phyloP scores from a whole-genome alignment of 805 yeast species.

The Nakazawaea ernobii region DNA sequence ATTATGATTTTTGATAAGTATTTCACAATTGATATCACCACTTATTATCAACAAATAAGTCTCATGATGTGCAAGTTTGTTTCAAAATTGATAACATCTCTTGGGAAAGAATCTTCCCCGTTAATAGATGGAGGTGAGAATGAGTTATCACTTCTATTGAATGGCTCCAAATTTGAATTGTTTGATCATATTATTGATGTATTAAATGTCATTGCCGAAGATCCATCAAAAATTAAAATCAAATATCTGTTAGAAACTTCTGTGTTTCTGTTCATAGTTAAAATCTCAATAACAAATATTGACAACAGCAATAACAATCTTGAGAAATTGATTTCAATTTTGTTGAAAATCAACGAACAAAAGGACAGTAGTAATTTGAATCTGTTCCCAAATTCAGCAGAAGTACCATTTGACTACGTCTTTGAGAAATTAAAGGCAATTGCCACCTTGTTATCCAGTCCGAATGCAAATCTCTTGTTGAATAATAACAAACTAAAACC shows the following conservation, averaged over 20 bases:
- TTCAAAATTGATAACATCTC: neutral
- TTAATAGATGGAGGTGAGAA: neutral
- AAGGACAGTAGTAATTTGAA: too few relatives aligned
- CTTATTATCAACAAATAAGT: slow-evolving; percentile 3
- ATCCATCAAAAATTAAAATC: neutral
- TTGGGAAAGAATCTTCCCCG: neutral
- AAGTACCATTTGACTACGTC: slow-evolving; percentile 2
- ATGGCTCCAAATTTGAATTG: neutral
- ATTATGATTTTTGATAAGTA: neutral
- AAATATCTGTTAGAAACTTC: neutral
- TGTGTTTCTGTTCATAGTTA: neutral
- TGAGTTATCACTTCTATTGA: neutral
- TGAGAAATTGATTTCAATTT: neutral
- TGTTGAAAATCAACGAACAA: neutral
- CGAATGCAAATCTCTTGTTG: neutral
- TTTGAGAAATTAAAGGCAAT: slow-evolving; percentile 2
- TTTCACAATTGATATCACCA: neutral
- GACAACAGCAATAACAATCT: neutral
- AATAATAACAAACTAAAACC: neutral
- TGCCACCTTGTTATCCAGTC: neutral
- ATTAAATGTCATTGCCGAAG: neutral
- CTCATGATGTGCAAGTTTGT: slow-evolving; percentile 3
- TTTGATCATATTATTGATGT: neutral
- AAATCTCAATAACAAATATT: neutral
- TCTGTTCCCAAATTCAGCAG: neutral